Percentiles rank a stretch among this genome's conserved stretches.
These are phyloP conservation scores for Torulaspora franciscae DNA, from an alignment of 805 yeast species.

Conservation along the genomic window DNA sequence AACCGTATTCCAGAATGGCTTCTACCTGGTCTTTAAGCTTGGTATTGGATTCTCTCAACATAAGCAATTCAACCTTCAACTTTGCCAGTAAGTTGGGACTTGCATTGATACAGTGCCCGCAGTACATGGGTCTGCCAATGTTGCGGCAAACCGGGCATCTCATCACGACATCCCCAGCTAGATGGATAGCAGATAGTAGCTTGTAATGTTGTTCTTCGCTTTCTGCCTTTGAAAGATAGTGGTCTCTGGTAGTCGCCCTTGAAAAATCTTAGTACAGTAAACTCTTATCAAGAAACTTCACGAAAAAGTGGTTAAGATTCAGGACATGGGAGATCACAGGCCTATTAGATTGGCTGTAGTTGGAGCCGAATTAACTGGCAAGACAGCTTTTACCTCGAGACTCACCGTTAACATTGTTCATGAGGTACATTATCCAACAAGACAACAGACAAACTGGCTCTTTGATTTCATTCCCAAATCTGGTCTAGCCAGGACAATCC, in stretches of 20 bases:
- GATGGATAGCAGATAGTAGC: no score
- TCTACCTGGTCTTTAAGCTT: slow-evolving; percentile 20
- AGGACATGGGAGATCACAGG: slow-evolving; percentile 18
- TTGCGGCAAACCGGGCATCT: slow-evolving; percentile 24
- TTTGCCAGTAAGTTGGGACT: slow-evolving; percentile 25
- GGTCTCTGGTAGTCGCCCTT: neutral
- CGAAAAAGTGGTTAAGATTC: neutral
- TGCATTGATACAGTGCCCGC: slow-evolving; percentile 29
- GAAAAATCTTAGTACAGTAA: neutral
- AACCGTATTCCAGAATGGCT: slow-evolving; percentile 18
- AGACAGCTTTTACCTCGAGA: slow-evolving; percentile 52
- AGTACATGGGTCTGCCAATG: slow-evolving; percentile 19
- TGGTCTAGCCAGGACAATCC: slow-evolving; percentile 38
- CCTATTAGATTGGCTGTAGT: slow-evolving; percentile 57
- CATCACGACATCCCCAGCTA: slow-evolving; percentile 8
- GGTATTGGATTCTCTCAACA: slow-evolving; percentile 14
- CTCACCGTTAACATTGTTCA: slow-evolving; percentile 46
- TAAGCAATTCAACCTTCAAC: slow-evolving; percentile 18
- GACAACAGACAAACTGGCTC: slow-evolving; percentile 53
- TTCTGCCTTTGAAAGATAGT: no score
- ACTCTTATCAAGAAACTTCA: neutral
- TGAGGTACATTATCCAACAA: slow-evolving; percentile 74
- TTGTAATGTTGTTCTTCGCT: no score
- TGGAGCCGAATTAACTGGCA: slow-evolving; percentile 58
- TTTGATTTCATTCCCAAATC: slow-evolving; percentile 49